These are phyloP conservation scores for Leccinum pellstonianum DNA, from an alignment of 768 basidiomycete genomes.

Conservation along the genomic window DNA sequence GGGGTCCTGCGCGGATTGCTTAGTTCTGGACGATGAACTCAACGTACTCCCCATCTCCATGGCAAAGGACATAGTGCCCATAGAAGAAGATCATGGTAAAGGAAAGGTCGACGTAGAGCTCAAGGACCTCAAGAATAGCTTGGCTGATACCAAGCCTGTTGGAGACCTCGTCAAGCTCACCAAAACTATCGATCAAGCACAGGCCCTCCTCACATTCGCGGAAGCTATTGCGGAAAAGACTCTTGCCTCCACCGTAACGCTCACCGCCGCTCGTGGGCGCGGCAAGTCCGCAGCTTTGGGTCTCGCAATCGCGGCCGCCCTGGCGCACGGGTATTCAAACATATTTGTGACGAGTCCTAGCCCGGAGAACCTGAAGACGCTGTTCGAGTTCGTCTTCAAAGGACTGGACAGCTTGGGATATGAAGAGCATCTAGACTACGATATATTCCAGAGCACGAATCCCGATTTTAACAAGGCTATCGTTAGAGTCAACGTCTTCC, in stretches of 20 bases:
- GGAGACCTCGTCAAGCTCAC: constrained; percentile 89
- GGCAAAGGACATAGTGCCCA: constrained; percentile 84
- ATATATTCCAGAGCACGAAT: constrained; percentile 92
- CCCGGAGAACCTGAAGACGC: constrained; percentile 94
- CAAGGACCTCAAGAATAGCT: constrained; percentile 70
- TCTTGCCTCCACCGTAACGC: constrained; percentile 88
- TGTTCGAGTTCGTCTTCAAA: constrained; percentile 99
- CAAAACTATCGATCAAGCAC: constrained; percentile 92
- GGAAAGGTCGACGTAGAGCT: constrained; percentile 63
- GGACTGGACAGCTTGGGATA: constrained; percentile 93
- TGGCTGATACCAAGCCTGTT: constrained; percentile 81
- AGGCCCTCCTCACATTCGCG: constrained; percentile 91
- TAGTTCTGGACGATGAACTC: constrained; percentile 95
- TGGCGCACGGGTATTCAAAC: constrained; percentile 93
- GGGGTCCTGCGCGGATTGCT: constrained; percentile 87
- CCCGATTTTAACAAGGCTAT: constrained; percentile 94
- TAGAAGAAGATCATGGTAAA: constrained; percentile 51
- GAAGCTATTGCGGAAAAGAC: constrained; percentile 94
- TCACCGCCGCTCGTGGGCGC: constrained; percentile 92
- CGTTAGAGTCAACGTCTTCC: constrained; percentile 92
- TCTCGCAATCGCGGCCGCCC: constrained; percentile 87
- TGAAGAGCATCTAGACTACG: constrained; percentile 97
- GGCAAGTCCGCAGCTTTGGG: constrained; percentile 98
- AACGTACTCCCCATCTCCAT: constrained; percentile 95
- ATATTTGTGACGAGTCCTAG: constrained; percentile 98